phyloP scores from a whole-genome alignment of 352 stramenopile species.

The Globisporangium recalcitrans region DNA sequence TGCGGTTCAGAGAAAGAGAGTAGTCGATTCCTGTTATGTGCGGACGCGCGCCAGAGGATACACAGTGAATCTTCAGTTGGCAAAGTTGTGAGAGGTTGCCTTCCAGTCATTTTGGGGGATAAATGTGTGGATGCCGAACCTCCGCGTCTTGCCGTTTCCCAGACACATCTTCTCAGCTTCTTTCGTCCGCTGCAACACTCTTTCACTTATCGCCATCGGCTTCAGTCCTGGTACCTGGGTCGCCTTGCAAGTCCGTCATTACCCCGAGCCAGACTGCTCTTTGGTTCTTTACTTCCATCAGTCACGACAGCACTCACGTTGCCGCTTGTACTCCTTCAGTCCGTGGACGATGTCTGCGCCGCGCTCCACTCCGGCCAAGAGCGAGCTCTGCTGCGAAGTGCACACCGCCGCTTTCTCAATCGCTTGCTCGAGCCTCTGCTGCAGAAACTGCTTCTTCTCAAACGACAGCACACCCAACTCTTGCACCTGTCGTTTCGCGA shows the following conservation, averaged over 20 bases:
- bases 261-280: background rate
- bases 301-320: background rate
- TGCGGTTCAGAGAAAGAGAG: no score
- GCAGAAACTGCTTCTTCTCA: conserved; percentile 43
- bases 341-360: conserved; percentile 34
- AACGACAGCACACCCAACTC: conserved; percentile 56
- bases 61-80: no score
- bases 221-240: conserved; percentile 1
- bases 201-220: background rate
- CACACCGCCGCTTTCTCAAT: conserved; percentile 34
- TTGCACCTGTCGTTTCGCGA: conserved; percentile 36
- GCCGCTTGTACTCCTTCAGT: conserved; percentile 18
- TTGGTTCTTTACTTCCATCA: background rate
- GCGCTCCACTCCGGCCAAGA: conserved; percentile 39
- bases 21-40: no score
- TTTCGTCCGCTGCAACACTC: no score
- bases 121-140: no score
- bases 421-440: conserved; percentile 39
- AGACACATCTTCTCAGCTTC: no score
- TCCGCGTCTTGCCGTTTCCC: no score
- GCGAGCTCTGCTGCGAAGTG: conserved; percentile 36
- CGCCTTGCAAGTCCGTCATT: conserved; percentile 1
- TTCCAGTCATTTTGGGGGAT: background rate
- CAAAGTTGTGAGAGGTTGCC: no score
- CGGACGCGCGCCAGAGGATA: no score